Percentiles rank a stretch among this genome's conserved stretches.
phyloP scores from a whole-genome alignment of 2,329 filamentous ascomycete genomes.

The Diaporthe sp. region DNA sequence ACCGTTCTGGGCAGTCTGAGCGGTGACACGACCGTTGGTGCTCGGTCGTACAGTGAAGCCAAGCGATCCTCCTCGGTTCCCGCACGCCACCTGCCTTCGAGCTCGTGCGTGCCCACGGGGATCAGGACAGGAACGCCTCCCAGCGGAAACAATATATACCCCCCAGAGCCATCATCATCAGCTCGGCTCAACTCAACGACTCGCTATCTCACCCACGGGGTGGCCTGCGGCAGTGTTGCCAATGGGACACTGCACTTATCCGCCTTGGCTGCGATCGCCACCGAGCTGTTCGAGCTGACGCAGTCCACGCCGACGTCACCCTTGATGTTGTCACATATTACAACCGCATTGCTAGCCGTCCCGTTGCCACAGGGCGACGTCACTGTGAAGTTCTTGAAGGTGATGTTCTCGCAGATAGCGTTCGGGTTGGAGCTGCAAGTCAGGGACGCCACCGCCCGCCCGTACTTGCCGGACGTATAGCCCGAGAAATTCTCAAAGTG shows the following conservation, averaged over 20 bases:
- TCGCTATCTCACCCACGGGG: conserved; percentile 28
- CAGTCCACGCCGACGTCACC: conserved; percentile 54
- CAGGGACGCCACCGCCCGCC: conserved; percentile 66
- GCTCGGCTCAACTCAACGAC: neutral
- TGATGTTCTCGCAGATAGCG: conserved; percentile 69
- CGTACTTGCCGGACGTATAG: conserved; percentile 68
- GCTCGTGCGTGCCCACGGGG: neutral
- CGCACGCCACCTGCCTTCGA: neutral
- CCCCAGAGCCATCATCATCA: neutral
- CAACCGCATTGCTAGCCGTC: conserved; percentile 51
- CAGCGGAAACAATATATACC: neutral
- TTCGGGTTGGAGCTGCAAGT: conserved; percentile 66
- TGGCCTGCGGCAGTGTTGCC: conserved; percentile 44
- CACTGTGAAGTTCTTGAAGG: conserved; percentile 67
- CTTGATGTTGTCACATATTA: conserved; percentile 65
- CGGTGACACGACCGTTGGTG: no score
- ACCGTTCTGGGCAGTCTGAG: no score
- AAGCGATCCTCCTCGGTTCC: neutral
- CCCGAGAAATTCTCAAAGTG: conserved; percentile 71
- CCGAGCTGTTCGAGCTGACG: conserved; percentile 52
- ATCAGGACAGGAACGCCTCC: neutral
- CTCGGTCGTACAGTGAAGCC: neutral
- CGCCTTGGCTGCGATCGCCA: conserved; percentile 50
- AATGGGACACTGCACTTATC: conserved; percentile 50
- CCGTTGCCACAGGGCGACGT: conserved; percentile 60